Evolutionary conservation across 1,139 yeast species (phyloP), one percentile per base, ranked within the genome.

Genomic region (Pneumocystis murina): DNA sequence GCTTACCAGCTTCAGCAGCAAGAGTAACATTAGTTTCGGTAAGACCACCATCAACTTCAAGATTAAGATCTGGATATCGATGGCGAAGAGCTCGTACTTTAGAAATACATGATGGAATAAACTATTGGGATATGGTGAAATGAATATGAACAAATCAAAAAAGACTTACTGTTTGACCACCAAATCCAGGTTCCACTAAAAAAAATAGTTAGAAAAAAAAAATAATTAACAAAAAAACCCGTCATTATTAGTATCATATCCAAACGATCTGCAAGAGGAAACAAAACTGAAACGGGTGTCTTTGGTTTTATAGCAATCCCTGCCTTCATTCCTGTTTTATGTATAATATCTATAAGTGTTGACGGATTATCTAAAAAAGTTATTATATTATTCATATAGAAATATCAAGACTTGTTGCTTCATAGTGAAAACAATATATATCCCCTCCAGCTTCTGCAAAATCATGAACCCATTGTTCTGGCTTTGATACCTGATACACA

Each of bases 21-120:
- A 80, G 80, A 63, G 83, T 86, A 64, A 89, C 84, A 6, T 95
- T 92, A 62, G 83, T 90, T 69, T 84, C 84, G 66, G 95, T 95
- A 68, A 92, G 79, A 0, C 99, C 99, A 67, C 99, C 99, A 73
- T 92, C 99, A 41, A 92, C 99, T 77, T 92, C 94, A 70, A 92
- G 87, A 75, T 92, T 84, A 73, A 91, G 78, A 43, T 84, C 73
- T 20, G 97, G 97, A 75, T 79, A 87, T 72, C 80, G 82, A 62
- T 75, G 74, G 74, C 99, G 83, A 38, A 58, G 43, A 38, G 39
- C 70, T 92, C 79, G 48, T 78, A 79, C 70, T 83, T 85, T 60
- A 92, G 30, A 14, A n/a, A 38, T 10, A 10, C 28, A 35, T 61
- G 55, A 61, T 41, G 61, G 36, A n/a, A 33, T 28, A 30, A 28